Evolutionary conservation across 2,329 filamentous ascomycete species (phyloP), one percentile per base, ranked within the genome.

Genomic region (Emergomyces pasteurianus): DNA sequence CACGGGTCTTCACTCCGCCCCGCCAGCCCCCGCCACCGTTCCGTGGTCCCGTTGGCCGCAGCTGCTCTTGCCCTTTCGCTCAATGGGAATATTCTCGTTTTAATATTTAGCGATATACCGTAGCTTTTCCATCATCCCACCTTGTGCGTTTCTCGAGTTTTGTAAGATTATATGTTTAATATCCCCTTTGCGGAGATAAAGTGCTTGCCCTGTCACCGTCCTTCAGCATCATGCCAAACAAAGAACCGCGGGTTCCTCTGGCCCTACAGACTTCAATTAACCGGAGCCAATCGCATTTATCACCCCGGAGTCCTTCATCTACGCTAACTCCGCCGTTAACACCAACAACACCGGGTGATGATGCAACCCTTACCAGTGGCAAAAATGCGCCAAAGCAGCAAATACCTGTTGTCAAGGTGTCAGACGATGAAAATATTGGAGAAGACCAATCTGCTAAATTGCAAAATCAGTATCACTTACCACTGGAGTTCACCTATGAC

Each of bases 311-410:
- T 36, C 21, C 59, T 2, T 53, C 55, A 54, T 61, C 63, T 3
- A 61, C 62, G 55, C 68, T 73, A 47, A 74, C 72, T 16, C 73
- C 73, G 38, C 73, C 73, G 10, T 67, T 74, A 12, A 74, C 73
- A 6, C 73, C 73, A 49, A 70, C 68, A 21, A 64, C 64, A 36
- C 67, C 66, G 31, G 62, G 68, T 47, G 63, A 62, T 21, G 60
- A 42, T 40, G 56, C 59, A 10, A 58, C 61, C 47, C 54, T 63
- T 52, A 55, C 59, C 40, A 26, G 58, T 49, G 56, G 63, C 43
- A 43, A 52, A 49, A 59, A 60, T 60, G 57, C 42, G 61, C 40
- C 40, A 5, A 43, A 43, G 10, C 31, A 58, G 31, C 46, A 38
- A 31, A 40, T 42, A 31, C 36, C 50, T 5, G 43, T 26, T 46